phyloP scores from a whole-genome alignment of 2,329 filamentous ascomycete species.

The Ophiocordyceps sinensis region DNA sequence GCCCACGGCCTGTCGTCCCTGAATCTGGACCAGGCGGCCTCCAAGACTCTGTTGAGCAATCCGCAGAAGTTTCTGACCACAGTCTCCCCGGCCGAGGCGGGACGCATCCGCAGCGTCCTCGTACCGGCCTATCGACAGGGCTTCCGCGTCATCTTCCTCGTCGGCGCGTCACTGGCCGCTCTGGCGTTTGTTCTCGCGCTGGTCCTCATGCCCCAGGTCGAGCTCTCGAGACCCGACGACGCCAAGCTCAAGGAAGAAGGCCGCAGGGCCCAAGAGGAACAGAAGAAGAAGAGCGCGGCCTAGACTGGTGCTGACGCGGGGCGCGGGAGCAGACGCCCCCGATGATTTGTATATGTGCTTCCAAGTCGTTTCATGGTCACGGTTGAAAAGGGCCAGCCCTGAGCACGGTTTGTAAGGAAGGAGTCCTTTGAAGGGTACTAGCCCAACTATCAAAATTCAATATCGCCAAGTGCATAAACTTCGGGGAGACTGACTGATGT shows the following conservation, averaged over 20 bases:
- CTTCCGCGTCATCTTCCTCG: slow-evolving; percentile 23
- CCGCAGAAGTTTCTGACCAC: slow-evolving; percentile 17
- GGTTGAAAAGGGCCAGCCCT: too few species aligned
- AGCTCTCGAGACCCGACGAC: slow-evolving; percentile 21
- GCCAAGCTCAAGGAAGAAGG: slow-evolving; percentile 21
- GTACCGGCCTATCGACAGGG: slow-evolving; percentile 20
- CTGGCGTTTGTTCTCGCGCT: slow-evolving; percentile 22
- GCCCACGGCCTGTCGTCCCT: slow-evolving; percentile 14
- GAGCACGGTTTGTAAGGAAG: too few species aligned
- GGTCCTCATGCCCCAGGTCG: slow-evolving; percentile 24
- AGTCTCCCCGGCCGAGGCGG: slow-evolving; percentile 14
- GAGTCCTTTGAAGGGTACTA: too few species aligned
- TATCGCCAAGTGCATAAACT: too few species aligned
- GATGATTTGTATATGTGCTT: too few species aligned
- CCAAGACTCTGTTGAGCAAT: slow-evolving; percentile 16
- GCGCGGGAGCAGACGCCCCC: too few species aligned
- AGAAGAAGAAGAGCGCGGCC: slow-evolving; percentile 2
- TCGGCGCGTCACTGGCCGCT: slow-evolving; percentile 19
- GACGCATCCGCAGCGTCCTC: slow-evolving; percentile 14
- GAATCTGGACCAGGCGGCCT: slow-evolving; percentile 7
- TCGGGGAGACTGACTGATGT: too few species aligned
- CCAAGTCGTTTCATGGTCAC: too few species aligned
- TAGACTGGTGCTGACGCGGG: not conserved
- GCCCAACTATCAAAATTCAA: too few species aligned
- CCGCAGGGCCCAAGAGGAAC: slow-evolving; percentile 8